Evolutionary conservation across 345 rosid genomes (phyloP), one percentile per base, ranked within the genome.

Genomic region (Limnanthes douglasii): DNA sequence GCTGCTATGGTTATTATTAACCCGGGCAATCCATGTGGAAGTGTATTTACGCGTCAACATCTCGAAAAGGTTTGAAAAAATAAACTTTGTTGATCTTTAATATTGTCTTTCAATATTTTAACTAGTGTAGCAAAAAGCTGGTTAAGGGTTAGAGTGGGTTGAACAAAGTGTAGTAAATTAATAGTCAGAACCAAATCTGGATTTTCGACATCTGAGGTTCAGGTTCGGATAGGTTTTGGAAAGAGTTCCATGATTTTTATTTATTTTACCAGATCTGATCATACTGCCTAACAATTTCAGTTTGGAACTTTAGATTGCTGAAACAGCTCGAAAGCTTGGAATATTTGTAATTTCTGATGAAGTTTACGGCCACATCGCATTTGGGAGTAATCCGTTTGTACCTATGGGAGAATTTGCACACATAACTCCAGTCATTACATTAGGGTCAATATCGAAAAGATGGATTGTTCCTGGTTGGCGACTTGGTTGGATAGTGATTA

Each of bases 401-500:
- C 61, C 73, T 1, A 58, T 68, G 72, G 74, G 56, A 4, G 53
- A 21, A 16, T 78, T 70, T 32, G 62, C 59, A 46, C 65, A 69
- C 4, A 62, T 54, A 13, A 70, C 51, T 8, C 79, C 79, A 2
- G 66, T 68, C 4, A 8, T 73, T 16, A 41, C 74, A 1, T 41
- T 70, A 2, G 79, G 83, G 0, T 64, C 76, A 2, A 34, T 73
- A 25, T 73, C 76, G 1, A 78, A 78, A 60, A 57, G 56, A 43
- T 73, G 66, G 70, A 20, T 36, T 4, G 74, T 73, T 27, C 90
- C 72, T 13, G 70, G 79, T 6, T 73, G 79, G 83, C 39, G 74
- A 29, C 37, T 70, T 21, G 66, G 79, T 14, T 78, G 90, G 79
- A 24, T 73, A 2, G 77, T 31, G 0, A 35, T 45, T 1, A 49